Base-by-base conservation (phyloP, 352 stramenopile genomes). In the Peronosclerospora sorghi region DNA sequence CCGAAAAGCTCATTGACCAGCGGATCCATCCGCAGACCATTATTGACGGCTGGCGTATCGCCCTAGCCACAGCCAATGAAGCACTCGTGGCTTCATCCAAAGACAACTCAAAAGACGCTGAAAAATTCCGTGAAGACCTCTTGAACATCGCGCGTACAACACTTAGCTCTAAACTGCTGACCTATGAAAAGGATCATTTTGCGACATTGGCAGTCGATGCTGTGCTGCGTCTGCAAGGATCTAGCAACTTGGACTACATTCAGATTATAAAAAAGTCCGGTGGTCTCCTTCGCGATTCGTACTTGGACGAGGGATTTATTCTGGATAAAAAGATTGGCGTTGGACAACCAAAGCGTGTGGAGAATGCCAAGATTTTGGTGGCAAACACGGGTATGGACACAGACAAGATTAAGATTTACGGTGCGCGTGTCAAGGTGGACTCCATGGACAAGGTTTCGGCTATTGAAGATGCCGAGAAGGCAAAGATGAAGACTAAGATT, bases 341-440 rank as follows among this genome's bases (percentile, higher is more conserved):
- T 21, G 95, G 94, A 26, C 94, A 98, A 72, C 95, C 95, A 15
- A 96, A 97, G 62, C 74, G 88, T 41, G 67, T 99, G 9, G 94
- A 98, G 65, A 98, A 98, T 54, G 95, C 95, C 38, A 98, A 98
- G 63, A 98, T 99, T 51, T 65, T 99, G 28, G 72, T 99, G 41
- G 95, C 94, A 27, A 99, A 99, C 79, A 99, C 96, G 28, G 83
- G 86, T 27, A 99, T 99, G 96, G 96, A 99, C 70, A 98, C 95
- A 19, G 96, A 99, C 69, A 99, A 99, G 70, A 99, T 99, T 70
- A 99, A 99, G 72, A 99, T 99, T 56, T 99, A 98, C 62, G 96
- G 96, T 18, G 95, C 88, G 19, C 86, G 78, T 38, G 86, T 99
- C 21, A 95, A 96, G 60, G 96, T 99, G 5, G 95, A 99, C 71